Percentiles rank a stretch among this genome's conserved stretches.
Conservation (phyloP, 805 yeast species). For the Ogataea kodamae region DNA sequence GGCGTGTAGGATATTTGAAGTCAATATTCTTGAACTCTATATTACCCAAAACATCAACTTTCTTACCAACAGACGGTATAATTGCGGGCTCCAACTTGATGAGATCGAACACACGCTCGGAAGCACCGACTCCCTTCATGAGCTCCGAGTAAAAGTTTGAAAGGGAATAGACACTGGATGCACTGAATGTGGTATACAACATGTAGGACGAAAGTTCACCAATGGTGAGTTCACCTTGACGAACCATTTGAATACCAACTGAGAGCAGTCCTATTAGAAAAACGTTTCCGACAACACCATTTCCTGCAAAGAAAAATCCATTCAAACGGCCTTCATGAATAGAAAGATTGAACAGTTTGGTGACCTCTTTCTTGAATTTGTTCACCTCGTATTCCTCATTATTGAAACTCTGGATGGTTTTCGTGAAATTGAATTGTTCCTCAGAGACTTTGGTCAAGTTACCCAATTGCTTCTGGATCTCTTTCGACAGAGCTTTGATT, state of each 20-base stretch:
- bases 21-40: constrained; percentile 60
- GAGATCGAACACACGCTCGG: constrained; percentile 84
- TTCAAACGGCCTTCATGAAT: constrained; percentile 75
- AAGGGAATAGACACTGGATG: constrained; percentile 85
- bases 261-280: constrained; percentile 74
- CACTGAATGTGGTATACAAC: constrained; percentile 94
- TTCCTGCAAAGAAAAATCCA: constrained; percentile 72
- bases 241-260: constrained; percentile 80
- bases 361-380: constrained; percentile 71
- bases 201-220: constrained; percentile 91
- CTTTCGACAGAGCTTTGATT: constrained; percentile 69
- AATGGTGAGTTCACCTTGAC: constrained; percentile 68
- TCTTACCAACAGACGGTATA: constrained; percentile 59
- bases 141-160: constrained; percentile 90
- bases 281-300: constrained; percentile 80
- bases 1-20: constrained; percentile 84
- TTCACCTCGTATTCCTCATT: constrained; percentile 78
- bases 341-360: constrained; percentile 59
- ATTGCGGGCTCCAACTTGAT: constrained; percentile 75
- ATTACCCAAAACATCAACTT: constrained; percentile 45
- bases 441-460: constrained; percentile 85
- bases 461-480: constrained; percentile 82
- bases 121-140: constrained; percentile 98
- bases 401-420: constrained; percentile 86
- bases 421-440: constrained; percentile 80